Evolutionary conservation across 176 grass and related monocot species (phyloP), one percentile per base, ranked within the genome.

Genomic region (Carex parvula): DNA sequence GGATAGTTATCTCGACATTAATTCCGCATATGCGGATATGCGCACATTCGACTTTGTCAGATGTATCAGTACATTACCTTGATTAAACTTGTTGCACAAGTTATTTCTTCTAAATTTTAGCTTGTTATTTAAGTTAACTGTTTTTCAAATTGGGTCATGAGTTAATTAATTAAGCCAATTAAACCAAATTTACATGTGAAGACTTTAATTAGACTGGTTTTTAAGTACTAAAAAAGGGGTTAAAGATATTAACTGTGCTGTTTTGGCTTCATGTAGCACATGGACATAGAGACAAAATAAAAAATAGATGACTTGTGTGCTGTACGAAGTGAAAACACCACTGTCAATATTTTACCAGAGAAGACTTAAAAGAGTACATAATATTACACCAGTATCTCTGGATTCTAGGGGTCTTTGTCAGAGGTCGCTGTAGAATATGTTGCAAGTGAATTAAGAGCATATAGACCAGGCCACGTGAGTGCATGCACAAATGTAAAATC

Each of bases 361-460:
- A 7, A 64, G 3, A 26, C 2, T 4, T 22, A 26, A 3, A 16
- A 39, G 30, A 37, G 10, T 70, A 42, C 3, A 20, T 46, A 71
- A 71, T 21, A 17, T 77, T 77, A 2, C 11, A 56, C 73, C 5
- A 10, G 22, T 32, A 10, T 69, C 6, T 42, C 15, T 18, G 16
- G 1, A 41, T 55, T 30, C 50, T 33, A 3, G 48, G 10, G 50
- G 48, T 75, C 13, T 56, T 55, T 77, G 50, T 24, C 72, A 77
- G 73, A 33, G 24, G 48, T 78, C 6, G 73, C 26, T 78, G 52
- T 78, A 57, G 73, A 78, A 78, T 56, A 77, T 56, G 26, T 78
- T 78, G 52, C 73, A 57, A 56, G 52, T 78, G 73, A 56, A 32
- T 35, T 29, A 75, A 54, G 12, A 22, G 16, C 0, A 12, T 70